phyloP scores from a whole-genome alignment of 768 basidiomycete species.

The Termitomyces sp. region DNA sequence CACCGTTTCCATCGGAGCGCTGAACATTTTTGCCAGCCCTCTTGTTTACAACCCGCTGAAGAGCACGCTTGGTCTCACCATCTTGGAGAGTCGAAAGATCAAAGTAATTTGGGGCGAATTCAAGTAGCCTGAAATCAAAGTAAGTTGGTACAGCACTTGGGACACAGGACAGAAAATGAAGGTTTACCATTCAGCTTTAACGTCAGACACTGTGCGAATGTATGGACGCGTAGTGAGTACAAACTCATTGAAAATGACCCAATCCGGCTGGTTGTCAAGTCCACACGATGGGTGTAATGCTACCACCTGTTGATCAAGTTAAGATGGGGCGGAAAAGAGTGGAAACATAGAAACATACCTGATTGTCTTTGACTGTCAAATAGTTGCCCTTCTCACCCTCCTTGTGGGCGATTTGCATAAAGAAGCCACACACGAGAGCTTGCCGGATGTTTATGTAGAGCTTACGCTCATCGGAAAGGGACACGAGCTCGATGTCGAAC shows the following conservation, averaged over 20 bases:
- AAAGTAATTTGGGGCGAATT: constrained; percentile 52
- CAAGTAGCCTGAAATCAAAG: constrained; percentile 28
- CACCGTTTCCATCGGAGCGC: constrained; percentile 14
- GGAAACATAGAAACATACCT: constrained; percentile 37
- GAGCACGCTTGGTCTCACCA: constrained; percentile 64
- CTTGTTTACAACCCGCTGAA: constrained; percentile 54
- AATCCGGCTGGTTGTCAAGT: constrained; percentile 81
- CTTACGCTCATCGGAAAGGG: constrained; percentile 61
- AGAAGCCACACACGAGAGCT: constrained; percentile 88
- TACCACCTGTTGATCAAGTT: constrained; percentile 43
- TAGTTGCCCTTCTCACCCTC: constrained; percentile 89
- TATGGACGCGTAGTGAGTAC: constrained; percentile 85
- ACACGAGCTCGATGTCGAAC: constrained; percentile 73
- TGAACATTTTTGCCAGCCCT: constrained; percentile 33
- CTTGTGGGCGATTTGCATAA: constrained; percentile 97
- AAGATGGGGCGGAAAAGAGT: not conserved
- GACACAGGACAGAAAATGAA: not conserved
- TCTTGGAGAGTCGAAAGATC: constrained; percentile 60
- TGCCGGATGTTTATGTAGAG: constrained; percentile 72
- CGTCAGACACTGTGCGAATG: constrained; percentile 88
- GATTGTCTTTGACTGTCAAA: constrained; percentile 91
- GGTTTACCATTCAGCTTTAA: constrained; percentile 79
- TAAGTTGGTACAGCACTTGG: not conserved
- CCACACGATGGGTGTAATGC: constrained; percentile 84
- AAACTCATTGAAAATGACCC: constrained; percentile 94